Evolutionary conservation across 345 rosid genomes (phyloP).

Genomic region (Rhodamnia argentea): DNA sequence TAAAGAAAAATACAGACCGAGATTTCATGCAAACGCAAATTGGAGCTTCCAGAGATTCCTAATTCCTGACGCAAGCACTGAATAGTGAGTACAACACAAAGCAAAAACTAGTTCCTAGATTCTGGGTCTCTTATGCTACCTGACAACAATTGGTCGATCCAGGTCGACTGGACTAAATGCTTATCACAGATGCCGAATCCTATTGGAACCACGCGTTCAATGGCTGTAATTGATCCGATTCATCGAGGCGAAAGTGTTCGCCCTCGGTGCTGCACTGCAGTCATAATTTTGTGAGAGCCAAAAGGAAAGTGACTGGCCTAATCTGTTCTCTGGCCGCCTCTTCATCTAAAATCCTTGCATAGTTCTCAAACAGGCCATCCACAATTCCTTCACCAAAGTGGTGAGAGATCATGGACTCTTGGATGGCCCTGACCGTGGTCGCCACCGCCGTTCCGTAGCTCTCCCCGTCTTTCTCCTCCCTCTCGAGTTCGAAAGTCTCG

Average conservation of each 20-base stretch:
- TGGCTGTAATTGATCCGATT: background rate
- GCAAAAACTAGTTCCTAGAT: background rate
- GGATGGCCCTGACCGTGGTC: slow-evolving; percentile 72
- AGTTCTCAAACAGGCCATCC: slow-evolving; percentile 51
- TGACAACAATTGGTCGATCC: background rate
- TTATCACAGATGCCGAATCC: background rate
- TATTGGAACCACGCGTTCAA: background rate
- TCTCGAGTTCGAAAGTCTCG: slow-evolving; percentile 41
- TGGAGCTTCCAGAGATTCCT: background rate
- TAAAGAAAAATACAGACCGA: background rate
- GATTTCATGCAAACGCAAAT: background rate
- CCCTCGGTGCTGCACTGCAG: background rate
- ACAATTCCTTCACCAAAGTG: slow-evolving; percentile 66
- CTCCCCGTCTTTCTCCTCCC: slow-evolving; percentile 6
- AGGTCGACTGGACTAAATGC: background rate
- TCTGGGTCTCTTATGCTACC: background rate
- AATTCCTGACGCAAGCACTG: background rate
- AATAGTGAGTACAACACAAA: background rate
- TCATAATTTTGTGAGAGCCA: slow-evolving; percentile 41
- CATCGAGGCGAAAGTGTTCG: background rate
- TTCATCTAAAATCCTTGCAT: slow-evolving; percentile 41
- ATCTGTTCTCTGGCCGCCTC: slow-evolving; percentile 54
- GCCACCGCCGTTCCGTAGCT: slow-evolving; percentile 64
- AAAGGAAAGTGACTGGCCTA: slow-evolving; percentile 44
- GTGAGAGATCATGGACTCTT: slow-evolving; percentile 56